Base-by-base conservation (phyloP, 2,329 filamentous ascomycete species). In the Epichloe elymi region DNA sequence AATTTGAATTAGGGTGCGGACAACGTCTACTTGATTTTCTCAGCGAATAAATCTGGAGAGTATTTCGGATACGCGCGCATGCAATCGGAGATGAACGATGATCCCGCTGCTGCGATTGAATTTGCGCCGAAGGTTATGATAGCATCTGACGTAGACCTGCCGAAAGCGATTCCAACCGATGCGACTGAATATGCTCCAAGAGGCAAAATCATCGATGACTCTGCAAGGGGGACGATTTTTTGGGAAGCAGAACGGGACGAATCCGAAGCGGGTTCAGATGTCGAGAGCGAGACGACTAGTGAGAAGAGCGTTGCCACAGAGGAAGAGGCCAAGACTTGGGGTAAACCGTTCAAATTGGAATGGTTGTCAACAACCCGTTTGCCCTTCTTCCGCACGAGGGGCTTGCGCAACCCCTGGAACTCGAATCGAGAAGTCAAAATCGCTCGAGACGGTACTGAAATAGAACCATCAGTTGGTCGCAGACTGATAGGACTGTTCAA, bases 61-160 rank as follows among this genome's bases (percentile, higher is more conserved):
- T 97, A 96, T 63, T 96, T 93, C 68, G 91, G 91, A 19, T 96
- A 95, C 62, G 91, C 90, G 19, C 82, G 86, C 38, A 97, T 97
- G 91, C 72, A 75, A 10, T 95, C 91, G 20, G 73, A 82, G 4
- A 95, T 96, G 60, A 83, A 85, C 58, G 79, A 90, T 50, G 86
- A 95, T 57, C 81, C 84, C 11, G 75, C 76, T 0, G 79, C 83
- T 1, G 79, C 82, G 0, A 80, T 86, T 46, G 76, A 85, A 61
- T 84, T 88, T 65, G 80, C 81, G 4, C 81, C 82, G 1, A 80
- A 81, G 57, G 72, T 75, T 7, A 82, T 85, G 53, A 67, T 75
- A 12, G 66, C 74, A 6, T 76, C 71, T 55, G 76, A 80, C 26
- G 66, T 77, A 15, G 86, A 91, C 56, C 72, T 88, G 5, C 83